Evolutionary conservation across 306 rosid genomes (phyloP), one percentile per base, ranked within the genome.

Genomic region (Psophocarpus tetragonolobus): DNA sequence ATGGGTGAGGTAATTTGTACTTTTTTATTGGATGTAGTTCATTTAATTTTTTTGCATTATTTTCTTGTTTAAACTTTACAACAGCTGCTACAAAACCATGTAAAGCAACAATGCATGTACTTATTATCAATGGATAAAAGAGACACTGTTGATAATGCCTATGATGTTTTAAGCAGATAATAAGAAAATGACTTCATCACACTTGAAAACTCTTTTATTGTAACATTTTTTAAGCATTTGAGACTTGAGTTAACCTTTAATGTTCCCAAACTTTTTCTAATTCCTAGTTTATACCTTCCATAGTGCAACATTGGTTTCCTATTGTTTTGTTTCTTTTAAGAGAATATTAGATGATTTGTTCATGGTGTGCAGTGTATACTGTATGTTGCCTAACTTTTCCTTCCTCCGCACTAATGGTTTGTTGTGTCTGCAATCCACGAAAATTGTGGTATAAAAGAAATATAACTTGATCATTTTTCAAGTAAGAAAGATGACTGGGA

Each of bases 1-100:
- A 71, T 88, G 51, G 81, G 87, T 80, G 97, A 95, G 92, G 99
- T 92, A 70, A 76, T 51, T 75, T 78, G 17, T 67, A 38, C 44
- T 33, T 53, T 68, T 68, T 23, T 2, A 11, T 5, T 77, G 27
- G 21, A 73, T 53, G 17, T 21, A 45, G 12, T 79, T 45, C 29
- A 50, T 41, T 73, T 73, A 32, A 29, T 71, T 15, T 71, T 39
- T 1, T 33, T 39, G 15, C 79, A 26, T 21, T 73, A 27, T 44
- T 36, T 64, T 26, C 29, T 13, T 20, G 36, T 70, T 41, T 75
- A 23, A 67, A 38, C 42, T 69, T 50, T 74, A 12, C 47, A 44
- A 27, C 26, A 56, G 14, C 47, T 68, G 42, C 39, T 56, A 60
- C 24, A 20, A 35, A 26, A 60, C 29, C 23, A n/a, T 38, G 50